Evolutionary conservation across 371 early-diverging fungal species (phyloP).

Genomic region (Rhizopus microsporus): DNA sequence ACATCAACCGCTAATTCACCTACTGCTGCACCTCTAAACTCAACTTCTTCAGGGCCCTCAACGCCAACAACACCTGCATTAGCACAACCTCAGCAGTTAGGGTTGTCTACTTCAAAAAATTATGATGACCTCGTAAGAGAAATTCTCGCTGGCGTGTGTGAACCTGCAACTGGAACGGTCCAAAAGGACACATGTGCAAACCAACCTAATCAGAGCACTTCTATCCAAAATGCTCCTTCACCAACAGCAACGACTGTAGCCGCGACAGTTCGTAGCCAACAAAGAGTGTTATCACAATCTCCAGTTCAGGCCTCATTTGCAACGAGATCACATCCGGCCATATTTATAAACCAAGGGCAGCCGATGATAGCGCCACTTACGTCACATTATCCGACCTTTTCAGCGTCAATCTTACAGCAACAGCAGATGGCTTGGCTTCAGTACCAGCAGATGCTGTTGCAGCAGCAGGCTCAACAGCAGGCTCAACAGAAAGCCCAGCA

Average conservation of each 20-base stretch:
- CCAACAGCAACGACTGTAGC: not conserved
- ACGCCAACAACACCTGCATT: constrained; percentile 2
- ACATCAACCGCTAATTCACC: not conserved
- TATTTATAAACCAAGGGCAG: too few relatives aligned
- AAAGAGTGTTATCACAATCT: too few relatives aligned
- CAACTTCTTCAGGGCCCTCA: not conserved
- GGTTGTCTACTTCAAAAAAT: too few relatives aligned
- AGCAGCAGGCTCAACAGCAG: constrained; percentile 7
- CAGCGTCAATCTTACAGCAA: constrained; percentile 7
- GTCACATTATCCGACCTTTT: not conserved
- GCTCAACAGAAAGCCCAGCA: not conserved
- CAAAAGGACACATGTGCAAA: too few relatives aligned
- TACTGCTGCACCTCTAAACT: not conserved
- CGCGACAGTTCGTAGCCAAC: not conserved
- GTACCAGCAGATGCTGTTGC: not conserved
- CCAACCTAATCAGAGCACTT: too few relatives aligned
- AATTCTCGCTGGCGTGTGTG: too few relatives aligned
- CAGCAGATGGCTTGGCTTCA: not conserved
- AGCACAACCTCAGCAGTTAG: constrained; percentile 7
- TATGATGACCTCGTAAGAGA: too few relatives aligned
- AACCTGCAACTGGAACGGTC: too few relatives aligned
- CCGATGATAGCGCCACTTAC: too few relatives aligned
- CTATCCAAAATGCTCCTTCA: not conserved
- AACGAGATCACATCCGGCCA: too few relatives aligned
- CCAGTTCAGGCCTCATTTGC: too few relatives aligned